Base-by-base conservation (phyloP, 371 early-diverging fungal species). In the Mortierella sp. region DNA sequence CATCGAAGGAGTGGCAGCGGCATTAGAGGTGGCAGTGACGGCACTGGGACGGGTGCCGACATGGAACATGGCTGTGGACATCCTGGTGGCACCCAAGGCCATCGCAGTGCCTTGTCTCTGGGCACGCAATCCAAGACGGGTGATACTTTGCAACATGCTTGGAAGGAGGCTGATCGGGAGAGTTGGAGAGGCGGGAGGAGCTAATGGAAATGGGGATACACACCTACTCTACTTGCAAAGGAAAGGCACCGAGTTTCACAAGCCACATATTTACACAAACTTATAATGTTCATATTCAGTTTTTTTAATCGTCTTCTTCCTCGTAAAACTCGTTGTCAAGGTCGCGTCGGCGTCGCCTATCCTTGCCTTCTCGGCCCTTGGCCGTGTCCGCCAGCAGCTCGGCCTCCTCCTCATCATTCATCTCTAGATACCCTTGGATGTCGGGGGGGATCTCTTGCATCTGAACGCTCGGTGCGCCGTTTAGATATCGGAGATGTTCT, bases 391-490 rank as follows among this genome's bases (percentile, higher is more conserved):
- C 88, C 64, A 82, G 60, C 2, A 80, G 75, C 72, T 91, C 89
- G 44, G 75, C 79, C 62, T 86, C 77, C 61, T 89, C 89, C 1
- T 84, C 83, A 26, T 89, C 88, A 55, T 87, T 86, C 70, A 89
- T 89, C 29, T 91, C 90, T 70, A 94, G 63, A 56, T 90, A 93
- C 7, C 92, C 93, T 69, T 93, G 93, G 45, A 94, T 91, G 73
- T 92, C 94, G 1, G 87, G 90, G 14, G 95, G 95, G 16, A 92
- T 88, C 61, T 89, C 90, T 68, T 95, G 94, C 96, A 99, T 97
- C 82, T 99, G 99, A 29, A 99, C 98, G 68, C 96, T 94, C 0
- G 99, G 99, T 16, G 98, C 97, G 6, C 92, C 93, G 68, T 94
- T 89, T 57, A 99, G 72, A 70, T 92, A 89, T 66, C 97, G 83